Percentiles rank a stretch among this genome's conserved stretches.
Evolutionary conservation across 2,329 filamentous ascomycete genomes (phyloP).

Genomic region (Apiospora sp.): DNA sequence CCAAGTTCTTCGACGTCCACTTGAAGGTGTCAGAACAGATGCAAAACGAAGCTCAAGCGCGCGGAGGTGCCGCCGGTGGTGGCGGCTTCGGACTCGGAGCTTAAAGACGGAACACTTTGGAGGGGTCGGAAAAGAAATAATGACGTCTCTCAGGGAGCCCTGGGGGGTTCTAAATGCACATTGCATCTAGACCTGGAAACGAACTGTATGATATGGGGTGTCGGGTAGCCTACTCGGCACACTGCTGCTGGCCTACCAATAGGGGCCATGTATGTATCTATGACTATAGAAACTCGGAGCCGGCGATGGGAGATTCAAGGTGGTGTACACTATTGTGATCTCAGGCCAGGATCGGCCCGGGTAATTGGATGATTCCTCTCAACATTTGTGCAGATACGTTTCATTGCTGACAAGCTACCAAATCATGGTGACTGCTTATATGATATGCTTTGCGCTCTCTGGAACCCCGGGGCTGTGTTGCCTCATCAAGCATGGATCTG

Average conservation of each 20-base stretch:
- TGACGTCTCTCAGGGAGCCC: background rate
- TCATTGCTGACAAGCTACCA: background rate
- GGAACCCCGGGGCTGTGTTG: background rate
- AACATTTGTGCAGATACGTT: background rate
- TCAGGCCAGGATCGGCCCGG: conserved; percentile 12
- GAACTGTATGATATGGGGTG: conserved; percentile 6
- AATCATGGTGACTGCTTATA: background rate
- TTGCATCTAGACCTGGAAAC: background rate
- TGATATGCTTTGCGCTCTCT: background rate
- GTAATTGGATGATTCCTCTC: conserved; percentile 22
- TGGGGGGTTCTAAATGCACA: background rate
- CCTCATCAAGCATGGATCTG: background rate
- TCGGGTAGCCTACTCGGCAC: background rate
- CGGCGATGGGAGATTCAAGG: background rate
- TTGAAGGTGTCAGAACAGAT: conserved; percentile 98
- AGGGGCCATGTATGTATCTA: conserved; percentile 12
- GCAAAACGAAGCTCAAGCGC: conserved; percentile 81
- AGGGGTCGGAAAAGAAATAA: background rate
- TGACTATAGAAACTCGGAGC: conserved; percentile 7
- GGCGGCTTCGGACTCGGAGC: conserved; percentile 57
- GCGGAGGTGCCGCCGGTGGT: conserved; percentile 61
- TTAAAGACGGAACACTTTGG: conserved; percentile 27
- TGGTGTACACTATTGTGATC: conserved; percentile 5
- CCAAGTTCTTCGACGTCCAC: conserved; percentile 99
- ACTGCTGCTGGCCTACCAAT: background rate